Base-by-base conservation (phyloP, 768 basidiomycete species). In the Russula foetens region DNA sequence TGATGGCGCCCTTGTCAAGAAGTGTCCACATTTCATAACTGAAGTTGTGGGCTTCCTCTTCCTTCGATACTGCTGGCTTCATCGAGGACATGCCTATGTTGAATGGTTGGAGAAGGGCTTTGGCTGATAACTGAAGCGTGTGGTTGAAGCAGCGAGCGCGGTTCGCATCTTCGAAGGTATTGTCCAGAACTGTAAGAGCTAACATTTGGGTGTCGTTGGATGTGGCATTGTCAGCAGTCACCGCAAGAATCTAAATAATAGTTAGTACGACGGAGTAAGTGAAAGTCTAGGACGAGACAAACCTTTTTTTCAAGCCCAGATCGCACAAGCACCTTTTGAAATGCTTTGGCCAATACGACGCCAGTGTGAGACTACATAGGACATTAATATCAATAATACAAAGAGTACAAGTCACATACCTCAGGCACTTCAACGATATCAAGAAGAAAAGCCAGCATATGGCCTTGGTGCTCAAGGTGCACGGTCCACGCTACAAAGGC, bases 191-290 rank as follows among this genome's bases (percentile, higher is more conserved):
- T 3, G 58, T 52, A 0, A 68, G 66, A 1, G 73, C 73, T 62
- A 9, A 5, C 5, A 9, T 33, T 9, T 33, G 31, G 31, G 31
- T 33, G 31, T 33, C 31, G 9, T 33, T 33, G 4, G 31, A 33
- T 33, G 31, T 33, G 4, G 31, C 9, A 9, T 78, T 78, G 60
- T 78, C 72, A 39, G 68, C 70, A 6, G 69, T 75, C 3, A 77
- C 53, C 9, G 69, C 64, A 2, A 76, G 67, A 11, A 75, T 63
- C 73, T 70, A 46, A 7, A 28, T 21, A 17, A n/a, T 4, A 3
- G n/a, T 41, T 6, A 47, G 39, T 59, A 9, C 9, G 5, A 33
- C 31, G 31, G 9, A 33, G 31, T 33, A 5, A 33, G 56, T 31
- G 11, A 6, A 21, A 3, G 3, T 8, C 0, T 9, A 29, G 11